Conservation (phyloP, 2,329 filamentous ascomycete species). For the Calonectria multiphialidica region DNA sequence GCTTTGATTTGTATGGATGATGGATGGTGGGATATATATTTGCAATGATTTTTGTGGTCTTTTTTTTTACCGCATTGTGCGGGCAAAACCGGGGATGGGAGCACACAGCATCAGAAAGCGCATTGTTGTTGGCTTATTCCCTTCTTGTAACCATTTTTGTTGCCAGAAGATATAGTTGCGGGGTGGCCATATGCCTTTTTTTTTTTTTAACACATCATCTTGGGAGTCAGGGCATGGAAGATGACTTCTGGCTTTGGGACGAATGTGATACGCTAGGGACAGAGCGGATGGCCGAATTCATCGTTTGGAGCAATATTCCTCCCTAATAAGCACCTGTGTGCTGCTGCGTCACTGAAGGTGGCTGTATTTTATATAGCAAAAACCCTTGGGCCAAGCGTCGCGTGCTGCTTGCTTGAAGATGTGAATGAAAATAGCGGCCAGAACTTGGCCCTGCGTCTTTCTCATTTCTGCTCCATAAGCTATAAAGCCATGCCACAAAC, state of each 20-base stretch:
- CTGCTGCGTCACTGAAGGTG: conserved; percentile 7
- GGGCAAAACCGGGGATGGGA: conserved; percentile 27
- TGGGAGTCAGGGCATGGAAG: conserved; percentile 21
- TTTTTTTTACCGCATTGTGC: conserved; percentile 20
- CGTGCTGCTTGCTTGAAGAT: conserved; percentile 20
- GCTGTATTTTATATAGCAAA: conserved; percentile 36
- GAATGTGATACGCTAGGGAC: conserved; percentile 20
- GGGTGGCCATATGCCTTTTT: conserved; percentile 14
- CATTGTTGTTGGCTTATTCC: conserved; percentile 19
- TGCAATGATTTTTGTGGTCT: no score
- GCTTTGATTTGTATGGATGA: conserved; percentile 26
- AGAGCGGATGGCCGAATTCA: conserved; percentile 21
- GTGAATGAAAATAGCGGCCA: conserved; percentile 23
- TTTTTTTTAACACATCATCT: neutral
- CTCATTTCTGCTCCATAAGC: neutral
- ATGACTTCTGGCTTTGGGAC: conserved; percentile 12
- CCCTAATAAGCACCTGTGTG: neutral
- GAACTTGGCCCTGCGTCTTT: conserved; percentile 10
- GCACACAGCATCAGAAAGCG: conserved; percentile 29
- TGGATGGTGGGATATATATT: conserved; percentile 40
- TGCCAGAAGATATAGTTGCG: conserved; percentile 7
- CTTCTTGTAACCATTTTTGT: conserved; percentile 17
- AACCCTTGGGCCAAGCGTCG: conserved; percentile 13
- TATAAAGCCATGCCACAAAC: neutral
- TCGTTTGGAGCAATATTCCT: conserved; percentile 20